Evolutionary conservation across 2,329 filamentous ascomycete genomes (phyloP).

Genomic region (Graphiopsis chlorocephala): DNA sequence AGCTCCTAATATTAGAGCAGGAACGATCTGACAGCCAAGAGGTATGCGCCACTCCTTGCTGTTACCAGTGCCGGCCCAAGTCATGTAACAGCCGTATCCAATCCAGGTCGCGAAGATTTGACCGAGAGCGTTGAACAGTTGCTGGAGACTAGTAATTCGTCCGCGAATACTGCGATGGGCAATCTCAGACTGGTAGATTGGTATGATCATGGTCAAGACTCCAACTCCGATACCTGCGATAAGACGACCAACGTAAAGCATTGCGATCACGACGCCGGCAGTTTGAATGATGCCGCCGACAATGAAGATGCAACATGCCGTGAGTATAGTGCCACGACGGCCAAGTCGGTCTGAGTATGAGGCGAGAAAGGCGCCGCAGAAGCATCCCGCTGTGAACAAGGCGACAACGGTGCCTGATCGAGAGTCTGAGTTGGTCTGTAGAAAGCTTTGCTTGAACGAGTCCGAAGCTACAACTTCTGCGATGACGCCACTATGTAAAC

Average conservation of each 20-base stretch:
- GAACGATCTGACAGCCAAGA: slow-evolving; percentile 24
- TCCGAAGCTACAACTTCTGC: slow-evolving; percentile 27
- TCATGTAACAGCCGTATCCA: slow-evolving; percentile 24
- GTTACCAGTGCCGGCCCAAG: slow-evolving; percentile 21
- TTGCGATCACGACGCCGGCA: slow-evolving; percentile 22
- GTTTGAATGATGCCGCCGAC: slow-evolving; percentile 28
- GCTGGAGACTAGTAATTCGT: slow-evolving; percentile 26
- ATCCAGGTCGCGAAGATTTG: slow-evolving; percentile 28
- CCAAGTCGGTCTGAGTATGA: slow-evolving; percentile 72
- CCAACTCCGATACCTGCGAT: slow-evolving; percentile 27
- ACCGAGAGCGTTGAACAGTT: slow-evolving; percentile 25
- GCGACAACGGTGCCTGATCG: slow-evolving; percentile 26
- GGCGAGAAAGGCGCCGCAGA: slow-evolving; percentile 34
- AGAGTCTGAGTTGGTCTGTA: slow-evolving; percentile 20
- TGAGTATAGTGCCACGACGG: slow-evolving; percentile 65
- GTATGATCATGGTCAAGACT: slow-evolving; percentile 45
- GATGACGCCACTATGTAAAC: slow-evolving; percentile 16
- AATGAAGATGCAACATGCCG: slow-evolving; percentile 52
- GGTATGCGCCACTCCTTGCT: slow-evolving; percentile 27
- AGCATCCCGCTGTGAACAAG: slow-evolving; percentile 25
- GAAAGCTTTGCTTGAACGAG: slow-evolving; percentile 22
- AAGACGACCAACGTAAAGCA: slow-evolving; percentile 24
- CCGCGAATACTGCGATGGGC: slow-evolving; percentile 25
- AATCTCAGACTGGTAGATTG: slow-evolving; percentile 82
- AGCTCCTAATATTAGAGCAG: slow-evolving; percentile 22